Conservation (phyloP, 306 rosid species). For the Begonia loranthoides region DNA sequence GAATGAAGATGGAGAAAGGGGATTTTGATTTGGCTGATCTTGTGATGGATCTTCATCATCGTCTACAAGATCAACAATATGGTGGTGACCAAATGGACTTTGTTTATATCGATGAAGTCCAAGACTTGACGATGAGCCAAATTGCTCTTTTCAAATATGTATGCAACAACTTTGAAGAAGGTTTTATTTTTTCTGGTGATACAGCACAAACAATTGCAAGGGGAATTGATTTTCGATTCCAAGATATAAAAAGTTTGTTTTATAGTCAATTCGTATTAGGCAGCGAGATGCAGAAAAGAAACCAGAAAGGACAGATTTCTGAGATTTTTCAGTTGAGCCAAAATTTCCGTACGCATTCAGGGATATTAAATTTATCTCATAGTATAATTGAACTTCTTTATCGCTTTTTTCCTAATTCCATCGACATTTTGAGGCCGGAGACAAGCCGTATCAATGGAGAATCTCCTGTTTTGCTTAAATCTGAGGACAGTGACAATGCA, state of each 20-base stretch:
- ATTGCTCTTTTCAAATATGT: constrained; percentile 54
- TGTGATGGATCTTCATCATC: constrained; percentile 47
- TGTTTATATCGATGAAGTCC: constrained; percentile 78
- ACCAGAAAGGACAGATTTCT: constrained; percentile 30
- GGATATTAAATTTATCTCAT: constrained; percentile 55
- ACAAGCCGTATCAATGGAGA: constrained; percentile 56
- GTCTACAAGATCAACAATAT: constrained; percentile 28
- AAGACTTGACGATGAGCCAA: constrained; percentile 72
- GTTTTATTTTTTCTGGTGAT: constrained; percentile 77
- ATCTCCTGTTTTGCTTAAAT: constrained; percentile 50
- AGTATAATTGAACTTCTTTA: constrained; percentile 54
- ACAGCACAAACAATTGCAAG: constrained; percentile 80
- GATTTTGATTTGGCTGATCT: constrained; percentile 70
- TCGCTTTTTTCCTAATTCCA: constrained; percentile 49
- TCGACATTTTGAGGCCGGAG: constrained; percentile 61
- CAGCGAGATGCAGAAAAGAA: constrained; percentile 14
- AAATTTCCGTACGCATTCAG: constrained; percentile 68
- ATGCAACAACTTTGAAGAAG: constrained; percentile 65
- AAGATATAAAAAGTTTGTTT: constrained; percentile 49
- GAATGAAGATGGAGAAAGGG: constrained; percentile 40
- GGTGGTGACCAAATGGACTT: constrained; percentile 40
- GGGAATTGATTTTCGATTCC: constrained; percentile 69
- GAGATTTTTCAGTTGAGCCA: constrained; percentile 38
- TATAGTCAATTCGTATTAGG: constrained; percentile 37
- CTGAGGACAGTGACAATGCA: constrained; percentile 39